Evolutionary conservation across 140 eudicot species (phyloP).

Genomic region (Stevia rebaudiana): DNA sequence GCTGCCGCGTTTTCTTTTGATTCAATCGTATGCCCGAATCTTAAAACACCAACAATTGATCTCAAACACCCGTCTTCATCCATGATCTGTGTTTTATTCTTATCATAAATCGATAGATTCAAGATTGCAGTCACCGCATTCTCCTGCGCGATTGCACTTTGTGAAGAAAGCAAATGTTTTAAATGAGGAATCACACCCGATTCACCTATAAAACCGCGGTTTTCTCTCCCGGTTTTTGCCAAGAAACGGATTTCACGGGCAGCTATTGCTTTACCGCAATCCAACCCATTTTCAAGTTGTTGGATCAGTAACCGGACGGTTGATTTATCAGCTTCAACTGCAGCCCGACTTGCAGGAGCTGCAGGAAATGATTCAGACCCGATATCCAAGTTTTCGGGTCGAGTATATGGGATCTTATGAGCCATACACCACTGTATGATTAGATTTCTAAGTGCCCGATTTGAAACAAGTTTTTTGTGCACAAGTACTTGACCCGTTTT

Average conservation of each 20-base stretch:
- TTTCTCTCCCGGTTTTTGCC: constrained; percentile 74
- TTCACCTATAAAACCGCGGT: constrained; percentile 76
- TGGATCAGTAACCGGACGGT: constrained; percentile 51
- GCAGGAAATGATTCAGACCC: constrained; percentile 34
- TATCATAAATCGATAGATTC: constrained; percentile 76
- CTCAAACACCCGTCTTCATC: constrained; percentile 61
- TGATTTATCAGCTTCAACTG: constrained; percentile 73
- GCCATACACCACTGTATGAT: constrained; percentile 75
- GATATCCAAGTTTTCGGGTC: constrained; percentile 42
- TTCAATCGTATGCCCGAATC: constrained; percentile 61
- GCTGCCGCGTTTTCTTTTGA: constrained; percentile 94
- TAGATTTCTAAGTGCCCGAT: constrained; percentile 65
- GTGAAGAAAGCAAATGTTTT: constrained; percentile 43
- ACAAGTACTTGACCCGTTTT: constrained; percentile 73
- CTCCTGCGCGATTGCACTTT: constrained; percentile 59
- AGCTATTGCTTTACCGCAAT: constrained; percentile 48
- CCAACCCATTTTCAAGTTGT: constrained; percentile 57
- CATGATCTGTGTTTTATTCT: constrained; percentile 69
- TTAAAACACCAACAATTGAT: constrained; percentile 56
- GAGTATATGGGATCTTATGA: constrained; percentile 50
- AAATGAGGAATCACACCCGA: constrained; percentile 80
- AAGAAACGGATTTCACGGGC: constrained; percentile 67
- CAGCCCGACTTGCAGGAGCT: constrained; percentile 51
- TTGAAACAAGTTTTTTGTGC: constrained; percentile 65
- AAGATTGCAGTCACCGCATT: constrained; percentile 81